phyloP scores from a whole-genome alignment of 305 asterid species.

The Caryopteris hybrid region DNA sequence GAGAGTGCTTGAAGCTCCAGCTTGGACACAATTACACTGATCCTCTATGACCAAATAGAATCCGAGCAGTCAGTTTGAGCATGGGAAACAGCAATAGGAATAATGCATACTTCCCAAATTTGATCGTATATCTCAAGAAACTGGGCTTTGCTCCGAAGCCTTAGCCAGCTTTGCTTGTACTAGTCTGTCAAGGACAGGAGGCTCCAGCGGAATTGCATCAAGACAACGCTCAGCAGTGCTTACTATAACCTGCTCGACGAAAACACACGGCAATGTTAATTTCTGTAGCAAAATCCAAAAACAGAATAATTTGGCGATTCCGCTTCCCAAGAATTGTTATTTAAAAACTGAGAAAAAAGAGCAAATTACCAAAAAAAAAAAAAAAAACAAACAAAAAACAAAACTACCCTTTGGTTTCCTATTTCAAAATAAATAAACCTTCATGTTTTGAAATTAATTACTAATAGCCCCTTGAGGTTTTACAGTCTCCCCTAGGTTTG shows the following conservation, averaged over 20 bases:
- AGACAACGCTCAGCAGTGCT: constrained; percentile 87
- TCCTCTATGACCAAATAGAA: background rate
- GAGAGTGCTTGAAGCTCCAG: background rate
- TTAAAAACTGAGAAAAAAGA: background rate
- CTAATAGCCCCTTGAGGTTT: too few species aligned
- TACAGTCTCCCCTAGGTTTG: too few species aligned
- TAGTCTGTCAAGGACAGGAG: constrained; percentile 78
- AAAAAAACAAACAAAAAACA: too few species aligned
- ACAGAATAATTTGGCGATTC: background rate
- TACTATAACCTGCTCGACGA: constrained; percentile 65
- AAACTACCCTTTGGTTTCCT: too few species aligned
- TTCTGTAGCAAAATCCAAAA: background rate
- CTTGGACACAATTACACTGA: background rate
- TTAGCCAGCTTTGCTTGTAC: constrained; percentile 76
- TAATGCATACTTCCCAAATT: background rate
- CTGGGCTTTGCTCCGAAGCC: constrained; percentile 30
- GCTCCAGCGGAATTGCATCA: constrained; percentile 72
- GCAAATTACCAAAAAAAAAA: background rate
- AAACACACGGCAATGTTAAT: background rate
- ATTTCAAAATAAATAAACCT: too few species aligned
- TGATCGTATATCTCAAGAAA: constrained; percentile 2
- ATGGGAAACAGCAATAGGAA: background rate
- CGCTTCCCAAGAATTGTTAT: background rate
- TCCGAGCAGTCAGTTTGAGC: background rate
- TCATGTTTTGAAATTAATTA: too few species aligned